Base-by-base conservation (phyloP, 1,284 basidiomycete genomes). In the Farysia itapuensis region DNA sequence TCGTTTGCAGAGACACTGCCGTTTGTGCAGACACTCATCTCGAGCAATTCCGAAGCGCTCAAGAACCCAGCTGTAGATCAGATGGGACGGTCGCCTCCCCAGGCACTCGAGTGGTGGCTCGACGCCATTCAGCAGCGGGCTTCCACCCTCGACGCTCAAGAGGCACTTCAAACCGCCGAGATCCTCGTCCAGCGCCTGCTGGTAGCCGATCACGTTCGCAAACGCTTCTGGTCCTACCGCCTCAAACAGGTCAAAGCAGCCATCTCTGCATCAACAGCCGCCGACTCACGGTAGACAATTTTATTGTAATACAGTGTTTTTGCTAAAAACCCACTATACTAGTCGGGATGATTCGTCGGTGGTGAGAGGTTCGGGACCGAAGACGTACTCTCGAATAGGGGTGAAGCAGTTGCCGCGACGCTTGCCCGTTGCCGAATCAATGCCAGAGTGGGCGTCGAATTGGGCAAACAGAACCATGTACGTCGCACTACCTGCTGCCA, bases 41-140 rank as follows among this genome's bases (percentile, higher is more conserved):
- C 44, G 26, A 61, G 35, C 19, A 23, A 39, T 3, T 30, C 19
- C 2, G 58, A 68, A 19, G 67, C 59, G 3, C 19, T 39, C 6
- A 19, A 26, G 13, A 48, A 67, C 34, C 40, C 61, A 0, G 36
- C 33, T 3, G 48, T 63, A 9, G 70, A 74, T 26, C 15, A 39
- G 19, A 36, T 37, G 22, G 61, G 65, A 0, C 25, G 43, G 9
- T 40, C 48, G 2, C 28, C 48, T 1, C 39, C 67, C 1, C 48
- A 43, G 4, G 73, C 72, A 9, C 35, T 75, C 4, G 72, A 75
- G 28, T 75, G 70, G 61, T 53, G 58, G 38, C 47, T 72, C 2
- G 69, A 72, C 31, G 39, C 33, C 22, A 24, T 49, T 2, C 36
- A 47, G 14, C 35, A 53, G 11, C 13, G n/a, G 26, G 8, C 15